phyloP scores from a whole-genome alignment of 192 early-diverging fungal genomes.

The Phycomyces blakesleeanus region DNA sequence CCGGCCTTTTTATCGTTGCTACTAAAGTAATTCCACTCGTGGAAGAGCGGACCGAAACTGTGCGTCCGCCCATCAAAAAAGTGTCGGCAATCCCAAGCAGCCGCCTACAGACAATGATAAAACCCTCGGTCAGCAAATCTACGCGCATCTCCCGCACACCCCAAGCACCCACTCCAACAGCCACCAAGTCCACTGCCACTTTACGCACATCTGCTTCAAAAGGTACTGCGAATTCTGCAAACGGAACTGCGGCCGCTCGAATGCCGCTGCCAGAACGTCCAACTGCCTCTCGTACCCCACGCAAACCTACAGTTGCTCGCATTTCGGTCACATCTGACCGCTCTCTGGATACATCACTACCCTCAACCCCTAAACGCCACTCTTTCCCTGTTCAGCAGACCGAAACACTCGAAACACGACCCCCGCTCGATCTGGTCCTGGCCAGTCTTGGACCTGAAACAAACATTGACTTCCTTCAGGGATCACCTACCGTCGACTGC shows the following conservation, averaged over 20 bases:
- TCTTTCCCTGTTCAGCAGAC: neutral
- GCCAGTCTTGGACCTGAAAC: neutral
- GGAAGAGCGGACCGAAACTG: neutral
- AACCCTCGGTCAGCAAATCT: neutral
- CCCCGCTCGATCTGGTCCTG: neutral
- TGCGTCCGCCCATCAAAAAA: neutral
- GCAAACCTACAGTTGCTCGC: neutral
- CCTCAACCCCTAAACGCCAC: neutral
- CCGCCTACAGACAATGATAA: neutral
- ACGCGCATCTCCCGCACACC: slow-evolving; percentile 11
- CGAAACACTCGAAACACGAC: neutral
- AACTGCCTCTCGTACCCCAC: neutral
- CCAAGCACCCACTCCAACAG: neutral
- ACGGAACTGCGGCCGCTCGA: neutral
- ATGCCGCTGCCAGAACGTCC: neutral
- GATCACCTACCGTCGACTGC: neutral
- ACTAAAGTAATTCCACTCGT: slow-evolving; percentile 13
- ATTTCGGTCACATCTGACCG: neutral
- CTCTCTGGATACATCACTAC: neutral
- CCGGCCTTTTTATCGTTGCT: slow-evolving; percentile 26
- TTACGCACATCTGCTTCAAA: neutral
- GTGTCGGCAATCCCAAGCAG: neutral
- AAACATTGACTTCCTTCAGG: neutral
- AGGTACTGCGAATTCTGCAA: neutral
- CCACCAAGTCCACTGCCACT: neutral